Base-by-base conservation (phyloP, 1,284 basidiomycete genomes). In the Moesziomyces globuligerus region DNA sequence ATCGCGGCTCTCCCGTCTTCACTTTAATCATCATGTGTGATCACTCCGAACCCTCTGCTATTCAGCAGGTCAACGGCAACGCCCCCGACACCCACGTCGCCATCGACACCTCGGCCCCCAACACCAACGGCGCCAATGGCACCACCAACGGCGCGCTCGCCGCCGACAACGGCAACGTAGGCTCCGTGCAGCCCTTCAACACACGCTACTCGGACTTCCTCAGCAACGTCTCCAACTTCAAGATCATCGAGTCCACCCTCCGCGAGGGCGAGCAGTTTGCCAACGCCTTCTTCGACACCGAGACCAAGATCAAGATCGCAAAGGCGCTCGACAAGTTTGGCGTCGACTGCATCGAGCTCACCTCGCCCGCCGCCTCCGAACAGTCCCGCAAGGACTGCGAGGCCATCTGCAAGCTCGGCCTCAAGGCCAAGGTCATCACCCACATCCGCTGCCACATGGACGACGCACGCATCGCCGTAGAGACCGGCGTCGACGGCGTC, bases 381-480 rank as follows among this genome's bases (percentile, higher is more conserved):
- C 94, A 98, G 85, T 96, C 94, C 25, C 88, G 92, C 50, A 85
- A 86, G 25, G 95, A 98, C 83, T 99, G 96, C 85, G 94, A 97
- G 86, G 92, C 92, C 46, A 99, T 99, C 85, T 99, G 96, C 90
- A 94, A 95, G 88, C 92, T 98, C 76, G 94, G 95, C 7, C 88
- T 98, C 84, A 95, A 93, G 88, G 86, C 90, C 81, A 97, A 96
- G 88, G 94, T 98, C 83, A 89, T 98, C 74, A 99, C 96, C 24
- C 96, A 99, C 86, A 98, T 99, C 80, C 90, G 96, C 67, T 99
- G 96, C 85, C 96, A 99, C 85, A 98, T 99, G 96, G 95, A 98
- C 83, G 96, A 99, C 85, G 96, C 96, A 24, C 88, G 93, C 54
- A 94, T 98, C 80, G 96, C 96, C 51, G 94, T 98, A 58, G 96